Base-by-base conservation (phyloP, 2,329 filamentous ascomycete genomes). In the Calonectria crousiana region DNA sequence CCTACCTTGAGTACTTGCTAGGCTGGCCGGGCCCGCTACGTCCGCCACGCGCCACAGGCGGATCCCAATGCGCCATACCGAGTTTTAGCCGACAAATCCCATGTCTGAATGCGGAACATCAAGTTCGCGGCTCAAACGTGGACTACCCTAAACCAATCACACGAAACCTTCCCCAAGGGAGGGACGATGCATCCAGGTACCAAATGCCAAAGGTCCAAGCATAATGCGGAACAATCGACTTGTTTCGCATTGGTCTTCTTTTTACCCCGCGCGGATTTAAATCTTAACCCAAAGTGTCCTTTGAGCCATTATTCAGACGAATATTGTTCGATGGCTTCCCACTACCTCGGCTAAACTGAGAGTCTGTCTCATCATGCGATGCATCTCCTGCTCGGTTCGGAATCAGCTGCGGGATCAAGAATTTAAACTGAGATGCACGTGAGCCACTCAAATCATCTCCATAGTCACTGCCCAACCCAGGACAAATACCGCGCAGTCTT, bases 71-170 rank as follows among this genome's bases (percentile, higher is more conserved):
- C 58, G 44, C 32, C 51, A 60, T 72, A 58, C 71, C 77, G 74
- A 66, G 13, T 66, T 73, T 79, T 78, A 78, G 52, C 76, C 78
- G 75, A 28, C 16, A n/a, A 49, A 30, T 75, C 67, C 72, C 68
- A 62, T 69, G 51, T 67, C 38, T 69, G 71, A 67, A 70, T 32
- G 65, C 34, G 32, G 69, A 52, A 69, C 34, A 44, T 65, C 18
- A n/a, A n/a, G 9, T 23, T 28, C 23, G 16, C 26, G 26, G 23
- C 34, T 58, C 53, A 36, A 26, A 69, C 51, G 56, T 49, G 47
- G 56, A 65, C n/a, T 68, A 73, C 71, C 60, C 67, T 73, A 66
- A 9, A 69, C 36, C 36, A 66, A 58, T 68, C 66, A 68, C 18
- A 20, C 20, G 36, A 58, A 68, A 68, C 52, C 30, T n/a, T 62